Evolutionary conservation across 2,329 filamentous ascomycete genomes (phyloP), one percentile per base, ranked within the genome.

Genomic region (Colletotrichum sp.): DNA sequence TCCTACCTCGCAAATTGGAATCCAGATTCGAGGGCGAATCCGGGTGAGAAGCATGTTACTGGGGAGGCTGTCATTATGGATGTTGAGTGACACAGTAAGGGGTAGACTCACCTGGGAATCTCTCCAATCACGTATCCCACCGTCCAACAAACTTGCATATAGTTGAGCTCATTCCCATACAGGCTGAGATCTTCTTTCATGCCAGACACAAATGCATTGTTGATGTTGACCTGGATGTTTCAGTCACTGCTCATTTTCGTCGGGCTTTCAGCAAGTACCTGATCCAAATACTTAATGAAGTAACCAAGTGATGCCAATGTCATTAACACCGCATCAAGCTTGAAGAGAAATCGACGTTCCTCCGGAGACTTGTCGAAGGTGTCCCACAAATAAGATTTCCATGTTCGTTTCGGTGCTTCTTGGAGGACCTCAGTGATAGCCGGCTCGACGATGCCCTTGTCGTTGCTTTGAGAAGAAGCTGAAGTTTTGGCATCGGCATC

Each of bases 341-440:
- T 88, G 78, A 86, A 83, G 7, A 88, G 78, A 34, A 87, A 86
- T 7, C 77, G 80, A 6, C 83, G 81, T 75, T 87, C 86, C 52
- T 85, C 83, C 0, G 84, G 84, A 2, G 83, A 82, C 74, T 86
- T 86, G 74, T 86, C 85, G 24, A 88, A 83, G 0, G 86, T 87
- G 72, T 89, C 87, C 87, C 87, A 89, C 13, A 89, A 10, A 57
- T 88, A 87, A 0, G 86, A 88, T 16, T 83, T 83, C 88, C 87
- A 89, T 43, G 84, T 87, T 65, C 77, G 75, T 68, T 85, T 84
- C 1, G 84, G 85, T 3, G 78, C 80, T 36, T 82, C 74, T 30
- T 81, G 78, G 15, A 81, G 55, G 7, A 75, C 73, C n/a, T 75
- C 69, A 8, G 57, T 61, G n/a, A 75, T 13, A 9, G 67, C 52